A percentile compares a stretch with the other conserved stretches of the same genome.
These are phyloP conservation scores for Cornus controversa DNA, from an alignment of 148 eudicot genomes.

Conservation along the genomic window DNA sequence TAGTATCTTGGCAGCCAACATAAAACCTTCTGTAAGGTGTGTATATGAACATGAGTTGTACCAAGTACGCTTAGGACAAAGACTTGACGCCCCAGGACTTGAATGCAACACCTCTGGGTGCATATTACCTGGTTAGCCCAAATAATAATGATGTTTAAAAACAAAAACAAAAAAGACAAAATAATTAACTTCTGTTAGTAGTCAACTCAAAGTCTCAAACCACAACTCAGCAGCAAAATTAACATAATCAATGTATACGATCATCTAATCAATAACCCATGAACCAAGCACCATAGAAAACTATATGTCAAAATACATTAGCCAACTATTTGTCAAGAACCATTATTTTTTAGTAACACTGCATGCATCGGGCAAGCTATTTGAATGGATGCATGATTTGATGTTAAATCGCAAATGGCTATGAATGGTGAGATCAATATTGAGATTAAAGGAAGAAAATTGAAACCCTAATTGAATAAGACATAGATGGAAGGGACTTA, in stretches of 20 bases:
- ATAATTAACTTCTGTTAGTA: neutral
- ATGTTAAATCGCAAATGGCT: no score
- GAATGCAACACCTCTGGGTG: no score
- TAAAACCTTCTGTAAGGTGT: no score
- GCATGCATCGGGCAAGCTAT: neutral
- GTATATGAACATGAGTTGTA: no score
- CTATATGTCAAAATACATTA: neutral
- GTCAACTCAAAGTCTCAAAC: neutral
- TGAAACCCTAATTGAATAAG: neutral
- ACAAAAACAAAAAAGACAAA: no score
- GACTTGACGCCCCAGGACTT: no score
- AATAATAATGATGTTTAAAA: no score
- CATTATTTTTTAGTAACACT: neutral
- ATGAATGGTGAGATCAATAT: neutral
- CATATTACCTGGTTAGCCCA: no score
- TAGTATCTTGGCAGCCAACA: no score
- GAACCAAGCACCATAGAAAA: neutral
- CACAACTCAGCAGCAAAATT: neutral
- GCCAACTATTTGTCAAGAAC: neutral
- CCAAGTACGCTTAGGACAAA: no score
- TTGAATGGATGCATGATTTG: neutral
- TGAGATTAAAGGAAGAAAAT: neutral
- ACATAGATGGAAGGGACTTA: conserved; percentile 4
- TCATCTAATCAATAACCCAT: neutral
- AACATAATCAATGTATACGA: neutral